Evolutionary conservation across 192 early-diverging fungal species (phyloP).

Genomic region (Coemansia sp.): DNA sequence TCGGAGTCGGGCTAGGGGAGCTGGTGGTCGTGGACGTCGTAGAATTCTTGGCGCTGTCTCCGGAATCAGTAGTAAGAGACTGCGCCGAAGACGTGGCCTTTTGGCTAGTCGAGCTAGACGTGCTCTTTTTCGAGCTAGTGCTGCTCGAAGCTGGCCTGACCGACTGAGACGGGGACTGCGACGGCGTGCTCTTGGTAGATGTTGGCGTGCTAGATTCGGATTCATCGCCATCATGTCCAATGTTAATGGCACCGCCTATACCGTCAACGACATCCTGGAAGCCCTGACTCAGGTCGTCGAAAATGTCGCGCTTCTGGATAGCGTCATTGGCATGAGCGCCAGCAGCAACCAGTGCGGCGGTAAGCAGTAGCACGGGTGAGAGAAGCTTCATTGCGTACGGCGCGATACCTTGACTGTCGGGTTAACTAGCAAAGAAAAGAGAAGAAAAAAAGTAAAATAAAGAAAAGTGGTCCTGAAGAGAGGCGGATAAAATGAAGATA

Average conservation of each 20-base stretch:
- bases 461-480: neutral
- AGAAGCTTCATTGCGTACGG: slow-evolving; percentile 1
- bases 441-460: neutral
- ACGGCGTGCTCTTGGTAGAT: neutral
- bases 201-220: neutral
- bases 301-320: slow-evolving; percentile 18
- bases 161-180: neutral
- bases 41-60: neutral
- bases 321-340: neutral
- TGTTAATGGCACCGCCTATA: neutral
- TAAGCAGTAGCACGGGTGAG: slow-evolving; percentile 3
- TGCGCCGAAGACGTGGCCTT: neutral
- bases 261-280: neutral
- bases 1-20: slow-evolving; percentile 25
- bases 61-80: neutral
- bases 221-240: neutral
- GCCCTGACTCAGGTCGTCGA: neutral
- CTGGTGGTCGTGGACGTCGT: neutral
- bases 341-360: neutral
- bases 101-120: slow-evolving; percentile 6
- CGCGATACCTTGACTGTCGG: neutral
- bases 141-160: slow-evolving; percentile 2
- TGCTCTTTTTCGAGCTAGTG: neutral
- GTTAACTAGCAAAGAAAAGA: neutral
- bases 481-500: neutral